phyloP scores from a whole-genome alignment of 192 early-diverging fungal species.

The Coemansia sp. region DNA sequence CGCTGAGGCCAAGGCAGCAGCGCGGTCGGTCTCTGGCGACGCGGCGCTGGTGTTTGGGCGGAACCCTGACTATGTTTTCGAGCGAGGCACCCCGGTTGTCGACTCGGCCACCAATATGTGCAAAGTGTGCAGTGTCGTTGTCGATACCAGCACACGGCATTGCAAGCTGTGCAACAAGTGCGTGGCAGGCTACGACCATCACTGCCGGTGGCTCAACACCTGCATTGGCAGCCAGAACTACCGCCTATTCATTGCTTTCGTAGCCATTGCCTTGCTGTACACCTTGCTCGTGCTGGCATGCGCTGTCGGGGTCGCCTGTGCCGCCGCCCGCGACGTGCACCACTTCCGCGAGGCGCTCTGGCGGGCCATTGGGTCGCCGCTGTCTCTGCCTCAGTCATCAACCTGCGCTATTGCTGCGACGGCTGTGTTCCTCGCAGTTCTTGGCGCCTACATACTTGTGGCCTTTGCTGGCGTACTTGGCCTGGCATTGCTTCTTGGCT shows the following conservation, averaged over 20 bases:
- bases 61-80: constrained; percentile 33
- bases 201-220: constrained; percentile 49
- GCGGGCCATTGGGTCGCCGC: constrained; percentile 14
- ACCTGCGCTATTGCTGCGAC: background rate
- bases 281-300: constrained; percentile 24
- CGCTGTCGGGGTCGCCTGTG: constrained; percentile 12
- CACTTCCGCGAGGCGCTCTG: constrained; percentile 20
- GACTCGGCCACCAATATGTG: constrained; percentile 26
- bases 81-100: constrained; percentile 41
- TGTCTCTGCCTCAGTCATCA: constrained; percentile 1
- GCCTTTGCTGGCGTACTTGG: constrained; percentile 24
- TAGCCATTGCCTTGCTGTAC: constrained; percentile 19
- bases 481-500: constrained; percentile 30
- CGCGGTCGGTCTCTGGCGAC: background rate
- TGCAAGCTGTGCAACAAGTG: constrained; percentile 55
- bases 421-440: constrained; percentile 18
- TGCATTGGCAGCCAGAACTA: constrained; percentile 49
- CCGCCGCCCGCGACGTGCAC: constrained; percentile 8
- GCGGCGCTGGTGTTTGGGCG: constrained; percentile 7
- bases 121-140: constrained; percentile 23
- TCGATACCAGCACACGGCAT: constrained; percentile 27
- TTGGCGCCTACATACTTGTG: constrained; percentile 26
- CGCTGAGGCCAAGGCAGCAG: constrained; percentile 13
- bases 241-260: constrained; percentile 24
- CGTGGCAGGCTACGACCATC: constrained; percentile 52